Conservation (phyloP, 331 rosid genomes). For the Phaseolus coccineus region DNA sequence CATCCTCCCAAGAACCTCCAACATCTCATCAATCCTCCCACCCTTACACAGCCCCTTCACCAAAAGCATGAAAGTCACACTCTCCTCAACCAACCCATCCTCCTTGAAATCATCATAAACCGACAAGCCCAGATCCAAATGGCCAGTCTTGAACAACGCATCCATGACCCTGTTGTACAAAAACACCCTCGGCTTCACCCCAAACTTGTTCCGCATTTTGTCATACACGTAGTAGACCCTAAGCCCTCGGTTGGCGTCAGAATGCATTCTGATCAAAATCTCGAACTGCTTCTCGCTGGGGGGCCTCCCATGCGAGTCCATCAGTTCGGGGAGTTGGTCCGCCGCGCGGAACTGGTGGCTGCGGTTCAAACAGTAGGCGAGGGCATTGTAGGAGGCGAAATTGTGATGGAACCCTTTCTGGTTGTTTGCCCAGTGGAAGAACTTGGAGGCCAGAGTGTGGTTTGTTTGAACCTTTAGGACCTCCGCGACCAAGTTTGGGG, state of each 20-base stretch:
- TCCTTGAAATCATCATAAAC: constrained; percentile 71
- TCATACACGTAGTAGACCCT: constrained; percentile 74
- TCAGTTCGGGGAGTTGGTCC: constrained; percentile 78
- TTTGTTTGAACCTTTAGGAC: constrained; percentile 67
- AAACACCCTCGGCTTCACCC: constrained; percentile 75
- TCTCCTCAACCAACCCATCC: constrained; percentile 78
- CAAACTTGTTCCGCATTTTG: constrained; percentile 79
- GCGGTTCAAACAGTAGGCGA: constrained; percentile 76
- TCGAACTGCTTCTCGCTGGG: constrained; percentile 91
- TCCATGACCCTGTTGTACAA: constrained; percentile 81
- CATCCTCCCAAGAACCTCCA: constrained; percentile 68
- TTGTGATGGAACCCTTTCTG: constrained; percentile 77
- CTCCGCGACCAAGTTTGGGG: constrained; percentile 74
- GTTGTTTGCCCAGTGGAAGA: constrained; percentile 79
- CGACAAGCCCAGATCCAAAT: constrained; percentile 68
- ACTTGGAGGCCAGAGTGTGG: constrained; percentile 65
- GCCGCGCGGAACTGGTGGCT: constrained; percentile 61
- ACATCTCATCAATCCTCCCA: constrained; percentile 73
- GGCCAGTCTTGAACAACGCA: constrained; percentile 63
- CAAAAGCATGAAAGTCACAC: constrained; percentile 79
- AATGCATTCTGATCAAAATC: constrained; percentile 83
- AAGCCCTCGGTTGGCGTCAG: constrained; percentile 79
- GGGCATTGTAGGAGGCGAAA: constrained; percentile 78
- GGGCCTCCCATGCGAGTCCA: constrained; percentile 81
- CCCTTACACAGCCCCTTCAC: constrained; percentile 77